Conservation (phyloP, 768 basidiomycete genomes). For the Lactifluus subvellereus region DNA sequence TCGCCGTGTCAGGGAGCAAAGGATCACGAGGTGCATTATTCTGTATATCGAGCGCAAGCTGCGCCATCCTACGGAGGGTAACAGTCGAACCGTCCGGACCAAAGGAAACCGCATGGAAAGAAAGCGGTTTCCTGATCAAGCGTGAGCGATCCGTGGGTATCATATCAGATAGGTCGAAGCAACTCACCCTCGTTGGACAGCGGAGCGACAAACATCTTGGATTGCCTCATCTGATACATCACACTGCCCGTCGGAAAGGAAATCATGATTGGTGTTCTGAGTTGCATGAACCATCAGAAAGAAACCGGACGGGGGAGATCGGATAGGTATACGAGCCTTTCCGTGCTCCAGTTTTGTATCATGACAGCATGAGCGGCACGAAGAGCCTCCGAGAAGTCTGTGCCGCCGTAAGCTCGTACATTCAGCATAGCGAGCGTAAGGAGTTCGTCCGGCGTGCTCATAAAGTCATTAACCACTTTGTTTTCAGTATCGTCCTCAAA, state of each 20-base stretch:
- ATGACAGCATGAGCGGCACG: slow-evolving; percentile 34
- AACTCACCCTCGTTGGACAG: slow-evolving; percentile 42
- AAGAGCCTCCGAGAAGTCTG: slow-evolving; percentile 42
- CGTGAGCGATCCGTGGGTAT: not conserved
- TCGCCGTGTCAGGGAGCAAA: no score
- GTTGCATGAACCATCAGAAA: not conserved
- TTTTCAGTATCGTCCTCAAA: slow-evolving; percentile 32
- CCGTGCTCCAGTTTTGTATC: slow-evolving; percentile 45
- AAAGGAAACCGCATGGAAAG: slow-evolving; percentile 30
- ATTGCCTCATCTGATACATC: no score
- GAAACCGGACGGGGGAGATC: not conserved
- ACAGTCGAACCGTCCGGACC: no score
- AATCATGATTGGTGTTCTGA: no score
- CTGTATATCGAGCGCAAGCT: no score
- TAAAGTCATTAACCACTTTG: slow-evolving; percentile 42
- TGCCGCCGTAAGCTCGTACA: slow-evolving; percentile 34
- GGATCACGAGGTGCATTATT: no score
- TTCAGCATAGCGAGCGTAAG: slow-evolving; percentile 36
- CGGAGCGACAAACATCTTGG: slow-evolving; percentile 24
- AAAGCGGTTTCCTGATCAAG: slow-evolving; percentile 42
- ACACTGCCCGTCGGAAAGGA: no score
- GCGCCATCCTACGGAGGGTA: no score
- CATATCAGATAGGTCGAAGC: not conserved
- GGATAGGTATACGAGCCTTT: slow-evolving; percentile 33
- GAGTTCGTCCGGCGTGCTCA: slow-evolving; percentile 41